Evolutionary conservation across 148 eudicot genomes (phyloP).

Genomic region (Fagopyrum tataricum): DNA sequence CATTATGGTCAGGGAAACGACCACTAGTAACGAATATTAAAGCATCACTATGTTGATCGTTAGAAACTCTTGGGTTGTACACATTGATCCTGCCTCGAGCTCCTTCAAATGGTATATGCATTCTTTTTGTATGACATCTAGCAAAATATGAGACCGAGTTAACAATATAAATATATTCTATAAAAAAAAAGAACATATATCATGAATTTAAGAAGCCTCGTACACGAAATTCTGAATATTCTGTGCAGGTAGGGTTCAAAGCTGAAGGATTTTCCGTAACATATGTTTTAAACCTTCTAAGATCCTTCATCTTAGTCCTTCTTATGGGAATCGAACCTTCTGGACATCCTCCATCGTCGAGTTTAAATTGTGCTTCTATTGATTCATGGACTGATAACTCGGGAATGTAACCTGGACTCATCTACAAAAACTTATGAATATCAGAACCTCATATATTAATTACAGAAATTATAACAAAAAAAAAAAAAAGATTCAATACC

Average conservation of each 20-base stretch:
- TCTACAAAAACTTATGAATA: neutral
- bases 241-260: neutral
- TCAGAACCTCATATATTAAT: neutral
- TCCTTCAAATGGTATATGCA: neutral
- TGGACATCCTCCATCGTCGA: neutral
- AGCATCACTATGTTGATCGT: neutral
- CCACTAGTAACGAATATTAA: neutral
- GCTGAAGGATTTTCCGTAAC: neutral
- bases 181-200: no score
- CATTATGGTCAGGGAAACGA: neutral
- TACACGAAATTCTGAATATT: neutral
- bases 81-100: neutral
- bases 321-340: neutral
- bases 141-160: neutral
- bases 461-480: neutral
- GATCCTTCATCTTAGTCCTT: neutral
- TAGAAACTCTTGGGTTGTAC: neutral
- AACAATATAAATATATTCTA: neutral
- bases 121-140: neutral
- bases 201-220: neutral
- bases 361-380: neutral
- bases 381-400: neutral
- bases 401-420: neutral
- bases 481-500: neutral
- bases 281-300: neutral